Conservation (phyloP, 1,284 basidiomycete genomes). For the Ustilago sp. region DNA sequence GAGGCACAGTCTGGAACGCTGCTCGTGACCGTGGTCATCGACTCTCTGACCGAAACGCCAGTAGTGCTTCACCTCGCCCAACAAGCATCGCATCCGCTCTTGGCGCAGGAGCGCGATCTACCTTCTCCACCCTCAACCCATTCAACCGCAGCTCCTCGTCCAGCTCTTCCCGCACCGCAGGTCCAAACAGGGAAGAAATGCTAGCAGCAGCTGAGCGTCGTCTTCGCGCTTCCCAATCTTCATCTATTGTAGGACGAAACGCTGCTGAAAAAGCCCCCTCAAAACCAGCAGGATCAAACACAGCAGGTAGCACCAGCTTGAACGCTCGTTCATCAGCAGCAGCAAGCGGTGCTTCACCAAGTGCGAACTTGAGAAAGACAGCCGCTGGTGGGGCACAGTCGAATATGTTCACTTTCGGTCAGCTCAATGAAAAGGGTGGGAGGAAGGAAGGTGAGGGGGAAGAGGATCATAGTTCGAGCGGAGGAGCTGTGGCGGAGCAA, state of each 20-base stretch:
- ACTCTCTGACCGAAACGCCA: constrained; percentile 19
- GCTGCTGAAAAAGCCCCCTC: constrained; percentile 19
- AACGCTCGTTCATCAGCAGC: constrained; percentile 18
- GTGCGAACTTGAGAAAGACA: constrained; percentile 32
- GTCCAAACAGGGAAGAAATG: constrained; percentile 49
- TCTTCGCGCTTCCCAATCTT: constrained; percentile 26
- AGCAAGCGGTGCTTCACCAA: constrained; percentile 8
- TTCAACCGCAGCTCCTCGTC: constrained; percentile 25
- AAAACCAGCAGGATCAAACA: constrained; percentile 24
- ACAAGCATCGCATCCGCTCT: constrained; percentile 30
- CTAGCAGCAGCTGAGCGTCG: constrained; percentile 59
- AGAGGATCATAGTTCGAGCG: constrained; percentile 52
- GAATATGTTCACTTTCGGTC: constrained; percentile 43
- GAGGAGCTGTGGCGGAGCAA: constrained; percentile 52
- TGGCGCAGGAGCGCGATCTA: constrained; percentile 33
- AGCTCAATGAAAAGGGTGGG: constrained; percentile 22
- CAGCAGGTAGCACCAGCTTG: constrained; percentile 27
- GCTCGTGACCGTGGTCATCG: constrained; percentile 29
- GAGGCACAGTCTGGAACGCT: constrained; percentile 47
- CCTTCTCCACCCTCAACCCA: constrained; percentile 32
- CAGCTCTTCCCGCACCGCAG: constrained; percentile 7
- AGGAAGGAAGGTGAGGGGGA: constrained; percentile 9
- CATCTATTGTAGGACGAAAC: constrained; percentile 57
- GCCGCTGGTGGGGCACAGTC: constrained; percentile 19
- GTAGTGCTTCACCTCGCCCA: constrained; percentile 12